phyloP scores from a whole-genome alignment of 2,329 filamentous ascomycete species.

The Monosporascus cannonballus region DNA sequence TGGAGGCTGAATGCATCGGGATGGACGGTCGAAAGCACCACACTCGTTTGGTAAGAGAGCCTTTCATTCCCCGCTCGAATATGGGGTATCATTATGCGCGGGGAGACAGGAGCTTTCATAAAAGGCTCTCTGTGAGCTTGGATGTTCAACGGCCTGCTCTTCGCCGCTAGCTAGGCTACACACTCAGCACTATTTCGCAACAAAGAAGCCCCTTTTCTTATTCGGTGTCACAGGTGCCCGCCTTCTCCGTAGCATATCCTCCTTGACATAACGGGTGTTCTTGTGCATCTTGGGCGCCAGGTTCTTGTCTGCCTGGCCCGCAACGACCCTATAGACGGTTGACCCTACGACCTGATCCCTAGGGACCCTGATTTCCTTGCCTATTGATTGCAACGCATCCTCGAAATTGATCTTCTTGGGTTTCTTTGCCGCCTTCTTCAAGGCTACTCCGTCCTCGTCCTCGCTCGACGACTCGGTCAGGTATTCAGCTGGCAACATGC shows the following conservation, averaged over 20 bases:
- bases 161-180: neutral
- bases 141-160: too few species aligned
- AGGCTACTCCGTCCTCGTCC: constrained; percentile 13
- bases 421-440: constrained; percentile 20
- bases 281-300: constrained; percentile 44
- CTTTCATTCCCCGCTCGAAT: too few species aligned
- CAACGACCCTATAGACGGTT: constrained; percentile 47
- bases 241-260: constrained; percentile 39
- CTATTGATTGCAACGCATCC: constrained; percentile 31
- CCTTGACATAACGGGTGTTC: constrained; percentile 35
- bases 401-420: constrained; percentile 40
- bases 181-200: constrained; percentile 18
- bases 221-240: constrained; percentile 25
- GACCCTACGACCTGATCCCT: constrained; percentile 44
- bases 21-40: too few species aligned
- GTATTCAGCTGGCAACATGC: constrained; percentile 47
- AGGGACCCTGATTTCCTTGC: constrained; percentile 32
- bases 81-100: too few species aligned
- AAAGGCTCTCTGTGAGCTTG: too few species aligned
- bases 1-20: too few species aligned
- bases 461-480: constrained; percentile 41
- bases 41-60: too few species aligned
- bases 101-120: too few species aligned
- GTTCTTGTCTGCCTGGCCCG: constrained; percentile 35
- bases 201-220: constrained; percentile 40